Conservation (phyloP, 2,329 filamentous ascomycete species). For the Claviceps sp. region DNA sequence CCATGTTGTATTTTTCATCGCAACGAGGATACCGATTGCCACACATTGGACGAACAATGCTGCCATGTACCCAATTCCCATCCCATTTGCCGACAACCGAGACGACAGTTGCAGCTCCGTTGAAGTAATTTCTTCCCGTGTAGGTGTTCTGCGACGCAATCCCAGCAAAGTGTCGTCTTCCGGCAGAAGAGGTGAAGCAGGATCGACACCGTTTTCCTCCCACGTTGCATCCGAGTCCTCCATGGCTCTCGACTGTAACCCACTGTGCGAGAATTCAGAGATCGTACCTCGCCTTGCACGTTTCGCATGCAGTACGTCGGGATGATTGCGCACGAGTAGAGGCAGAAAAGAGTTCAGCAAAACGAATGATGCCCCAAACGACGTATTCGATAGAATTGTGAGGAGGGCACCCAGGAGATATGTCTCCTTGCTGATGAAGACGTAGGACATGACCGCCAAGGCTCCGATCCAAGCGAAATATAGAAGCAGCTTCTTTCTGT, state of each 20-base stretch:
- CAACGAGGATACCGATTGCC: conserved; percentile 63
- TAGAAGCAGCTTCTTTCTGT: conserved; percentile 77
- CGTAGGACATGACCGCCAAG: conserved; percentile 74
- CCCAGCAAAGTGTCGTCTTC: conserved; percentile 13
- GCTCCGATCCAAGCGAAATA: conserved; percentile 76
- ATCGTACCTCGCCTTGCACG: conserved; percentile 14
- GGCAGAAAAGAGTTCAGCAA: conserved; percentile 91
- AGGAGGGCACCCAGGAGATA: conserved; percentile 74
- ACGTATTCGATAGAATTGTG: conserved; percentile 83
- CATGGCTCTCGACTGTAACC: conserved; percentile 21
- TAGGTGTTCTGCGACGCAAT: conserved; percentile 22
- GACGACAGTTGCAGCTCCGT: conserved; percentile 71
- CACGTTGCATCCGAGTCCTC: conserved; percentile 20
- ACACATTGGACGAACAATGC: conserved; percentile 73
- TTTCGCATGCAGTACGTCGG: conserved; percentile 27
- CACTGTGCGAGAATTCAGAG: conserved; percentile 18
- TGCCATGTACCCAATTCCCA: conserved; percentile 86
- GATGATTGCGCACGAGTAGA: conserved; percentile 77
- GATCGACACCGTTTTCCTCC: conserved; percentile 21
- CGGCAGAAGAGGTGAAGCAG: conserved; percentile 34
- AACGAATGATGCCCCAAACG: conserved; percentile 90
- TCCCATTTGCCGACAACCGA: conserved; percentile 79
- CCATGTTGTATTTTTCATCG: conserved; percentile 65
- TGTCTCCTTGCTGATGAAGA: conserved; percentile 59
- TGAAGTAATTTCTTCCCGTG: conserved; percentile 39